A percentile compares a stretch with the other conserved stretches of the same genome.
Evolutionary conservation across 2,329 filamentous ascomycete genomes (phyloP).

Genomic region (Fusarium bulbicola): DNA sequence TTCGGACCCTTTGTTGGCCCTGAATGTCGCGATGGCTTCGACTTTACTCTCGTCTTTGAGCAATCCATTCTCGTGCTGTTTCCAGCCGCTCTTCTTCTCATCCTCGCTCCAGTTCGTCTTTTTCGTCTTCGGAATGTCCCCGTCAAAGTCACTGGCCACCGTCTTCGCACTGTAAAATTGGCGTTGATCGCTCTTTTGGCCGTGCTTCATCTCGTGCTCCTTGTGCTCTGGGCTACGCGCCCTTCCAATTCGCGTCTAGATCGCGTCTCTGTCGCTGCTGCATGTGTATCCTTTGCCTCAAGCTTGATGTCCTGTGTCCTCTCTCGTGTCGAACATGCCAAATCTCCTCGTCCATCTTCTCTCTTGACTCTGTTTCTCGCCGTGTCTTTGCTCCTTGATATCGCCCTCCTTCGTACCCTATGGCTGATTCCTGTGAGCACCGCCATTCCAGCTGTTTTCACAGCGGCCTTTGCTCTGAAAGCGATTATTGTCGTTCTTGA

Average conservation of each 20-base stretch:
- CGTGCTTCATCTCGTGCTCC: constrained; percentile 45
- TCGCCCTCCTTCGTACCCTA: constrained; percentile 47
- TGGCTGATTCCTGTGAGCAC: constrained; percentile 42
- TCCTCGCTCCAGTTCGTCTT: constrained; percentile 46
- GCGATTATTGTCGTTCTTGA: constrained; percentile 49
- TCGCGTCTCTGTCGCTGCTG: constrained; percentile 44
- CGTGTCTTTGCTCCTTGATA: constrained; percentile 47
- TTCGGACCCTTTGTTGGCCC: constrained; percentile 40
- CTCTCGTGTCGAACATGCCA: constrained; percentile 47
- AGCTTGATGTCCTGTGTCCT: constrained; percentile 45
- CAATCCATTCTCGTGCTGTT: constrained; percentile 47
- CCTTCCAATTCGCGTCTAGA: constrained; percentile 28
- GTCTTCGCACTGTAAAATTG: constrained; percentile 42
- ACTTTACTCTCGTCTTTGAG: constrained; percentile 61
- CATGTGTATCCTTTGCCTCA: constrained; percentile 46
- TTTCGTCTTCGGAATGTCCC: constrained; percentile 39
- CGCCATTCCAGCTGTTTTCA: constrained; percentile 47
- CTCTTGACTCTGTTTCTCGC: constrained; percentile 48
- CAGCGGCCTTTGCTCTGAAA: constrained; percentile 49
- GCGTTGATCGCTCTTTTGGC: constrained; percentile 42
- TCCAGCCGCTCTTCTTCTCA: constrained; percentile 45
- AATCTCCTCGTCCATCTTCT: constrained; percentile 45
- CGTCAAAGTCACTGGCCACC: constrained; percentile 37
- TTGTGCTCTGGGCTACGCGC: constrained; percentile 46
- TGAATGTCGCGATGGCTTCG: constrained; percentile 54